These are phyloP conservation scores for Aspergillus arachidicola DNA, from an alignment of 2,329 filamentous ascomycete species.

Conservation along the genomic window DNA sequence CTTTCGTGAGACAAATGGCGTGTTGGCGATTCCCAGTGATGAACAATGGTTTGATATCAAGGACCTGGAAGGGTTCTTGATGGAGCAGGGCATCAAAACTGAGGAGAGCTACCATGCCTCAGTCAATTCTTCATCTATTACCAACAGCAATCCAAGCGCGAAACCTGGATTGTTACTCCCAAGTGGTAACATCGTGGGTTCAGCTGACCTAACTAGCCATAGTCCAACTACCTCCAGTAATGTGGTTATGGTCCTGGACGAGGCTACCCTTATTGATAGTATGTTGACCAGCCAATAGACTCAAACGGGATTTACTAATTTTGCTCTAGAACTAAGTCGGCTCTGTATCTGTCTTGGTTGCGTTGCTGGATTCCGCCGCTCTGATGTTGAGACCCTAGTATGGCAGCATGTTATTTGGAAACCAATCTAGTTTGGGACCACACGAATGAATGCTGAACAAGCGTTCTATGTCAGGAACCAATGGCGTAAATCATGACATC, in stretches of 20 bases:
- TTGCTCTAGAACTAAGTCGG: not conserved
- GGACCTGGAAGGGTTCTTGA: not conserved
- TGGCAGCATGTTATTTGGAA: constrained; percentile 3
- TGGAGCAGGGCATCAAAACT: not conserved
- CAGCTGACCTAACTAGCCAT: not conserved
- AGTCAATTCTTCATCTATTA: not conserved
- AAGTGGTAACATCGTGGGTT: not conserved
- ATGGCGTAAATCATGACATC: not conserved
- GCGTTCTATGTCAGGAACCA: not conserved
- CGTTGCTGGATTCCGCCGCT: constrained; percentile 1
- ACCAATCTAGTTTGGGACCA: not conserved
- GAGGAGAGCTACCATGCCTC: not conserved
- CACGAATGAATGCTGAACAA: not conserved
- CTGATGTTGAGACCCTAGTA: not conserved
- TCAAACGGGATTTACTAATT: not conserved
- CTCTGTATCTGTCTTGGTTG: constrained; percentile 4
- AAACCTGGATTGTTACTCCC: not conserved
- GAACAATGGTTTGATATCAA: constrained; percentile 1
- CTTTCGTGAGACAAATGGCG: not conserved
- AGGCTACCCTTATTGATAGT: not conserved
- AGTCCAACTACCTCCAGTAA: not conserved
- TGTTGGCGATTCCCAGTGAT: not conserved
- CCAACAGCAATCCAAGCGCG: not conserved
- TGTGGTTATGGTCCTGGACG: not conserved
- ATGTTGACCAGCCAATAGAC: not conserved